phyloP scores from a whole-genome alignment of 495 filamentous ascomycete species.

The Paragyromitra xinjiangensis region DNA sequence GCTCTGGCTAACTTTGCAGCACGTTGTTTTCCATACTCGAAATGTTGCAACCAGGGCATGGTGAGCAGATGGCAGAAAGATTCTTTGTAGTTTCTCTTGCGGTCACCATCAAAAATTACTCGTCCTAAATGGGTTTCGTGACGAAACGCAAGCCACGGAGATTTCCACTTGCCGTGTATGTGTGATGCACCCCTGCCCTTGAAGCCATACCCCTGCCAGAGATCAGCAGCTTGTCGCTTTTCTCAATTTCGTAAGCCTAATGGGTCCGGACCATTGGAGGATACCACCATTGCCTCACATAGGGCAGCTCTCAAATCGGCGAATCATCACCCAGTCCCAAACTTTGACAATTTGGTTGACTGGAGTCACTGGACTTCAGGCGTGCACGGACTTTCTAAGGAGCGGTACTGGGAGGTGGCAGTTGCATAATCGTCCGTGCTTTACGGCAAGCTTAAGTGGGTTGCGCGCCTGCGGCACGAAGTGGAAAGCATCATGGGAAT shows the following conservation, averaged over 20 bases:
- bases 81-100: conserved; percentile 14
- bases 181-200: conserved; percentile 32
- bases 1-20: neutral
- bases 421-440: conserved; percentile 49
- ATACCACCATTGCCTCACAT: conserved; percentile 13
- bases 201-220: conserved; percentile 28
- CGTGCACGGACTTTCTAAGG: conserved; percentile 45
- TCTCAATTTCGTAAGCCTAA: conserved; percentile 35
- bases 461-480: conserved; percentile 23
- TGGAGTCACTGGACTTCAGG: neutral
- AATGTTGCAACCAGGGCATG: neutral
- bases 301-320: conserved; percentile 30
- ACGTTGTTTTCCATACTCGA: conserved; percentile 3
- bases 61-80: neutral
- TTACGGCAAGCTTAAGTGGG: conserved; percentile 40
- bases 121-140: conserved; percentile 18
- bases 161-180: conserved; percentile 46
- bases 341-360: conserved; percentile 9
- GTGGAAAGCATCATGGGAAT: conserved; percentile 16
- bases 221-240: conserved; percentile 33
- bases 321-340: conserved; percentile 30
- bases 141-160: conserved; percentile 32
- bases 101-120: conserved; percentile 33
- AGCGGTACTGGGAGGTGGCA: conserved; percentile 46
- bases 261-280: conserved; percentile 41